Base-by-base conservation (phyloP, 1,139 yeast species). In the Geotrichum cucujoidarum region DNA sequence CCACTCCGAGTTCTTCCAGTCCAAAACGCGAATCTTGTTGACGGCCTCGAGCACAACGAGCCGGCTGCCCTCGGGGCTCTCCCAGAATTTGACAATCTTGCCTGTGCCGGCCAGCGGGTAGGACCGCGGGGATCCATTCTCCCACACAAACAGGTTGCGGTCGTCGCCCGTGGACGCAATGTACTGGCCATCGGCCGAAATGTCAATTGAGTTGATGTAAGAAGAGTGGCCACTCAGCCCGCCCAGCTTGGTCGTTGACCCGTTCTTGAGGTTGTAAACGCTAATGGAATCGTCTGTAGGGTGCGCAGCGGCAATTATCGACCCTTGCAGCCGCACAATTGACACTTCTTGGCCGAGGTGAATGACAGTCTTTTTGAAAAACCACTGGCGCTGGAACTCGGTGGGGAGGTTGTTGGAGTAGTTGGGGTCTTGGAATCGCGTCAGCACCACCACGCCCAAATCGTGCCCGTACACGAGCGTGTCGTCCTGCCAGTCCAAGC, bases 121-220 rank as follows among this genome's bases (percentile, higher is more conserved):
- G 4, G 39, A 42, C 7, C 43, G 47, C 2, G 62, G 58, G 4
- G 40, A 38, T 8, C 53, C 57, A 29, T 57, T 57, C 40, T 43
- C 44, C 70, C 70, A 67, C 1, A 68, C 49, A 8, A 60, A 42
- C 8, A 68, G 50, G 8, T 53, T 55, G 21, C 61, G 52, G 47
- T 67, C 71, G 50, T 66, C 69, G 16, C 67, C 66, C 18, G 62
- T 57, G 4, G 65, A 57, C 0, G 61, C 69, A 22, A 66, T 57
- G 13, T 31, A 35, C 2, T 55, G 37, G 0, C 71, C 71, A 22
- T 54, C 57, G 8, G 59, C 56, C 0, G 66, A 58, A 17, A 67
- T 57, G 44, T 68, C 71, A n/a, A 68, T 41, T 2, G 59, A 55
- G 43, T 61, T 66, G 8, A 68, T 56, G 35, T 58, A 62, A 3